These are phyloP conservation scores for Gossypium schwendimanii DNA, from an alignment of 441 rosid genomes.

Conservation along the genomic window DNA sequence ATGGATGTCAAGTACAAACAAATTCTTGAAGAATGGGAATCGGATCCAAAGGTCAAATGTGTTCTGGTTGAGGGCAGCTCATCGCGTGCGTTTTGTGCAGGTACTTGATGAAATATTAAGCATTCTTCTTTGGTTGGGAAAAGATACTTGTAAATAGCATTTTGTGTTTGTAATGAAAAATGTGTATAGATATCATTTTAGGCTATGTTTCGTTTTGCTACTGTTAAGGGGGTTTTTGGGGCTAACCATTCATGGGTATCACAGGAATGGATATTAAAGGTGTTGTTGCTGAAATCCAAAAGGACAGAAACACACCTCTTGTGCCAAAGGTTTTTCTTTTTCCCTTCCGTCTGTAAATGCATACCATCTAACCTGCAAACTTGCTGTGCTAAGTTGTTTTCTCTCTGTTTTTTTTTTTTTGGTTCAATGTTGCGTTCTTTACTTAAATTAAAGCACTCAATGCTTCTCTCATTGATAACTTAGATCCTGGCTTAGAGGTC, in stretches of 20 bases:
- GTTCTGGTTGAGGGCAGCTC: constrained; percentile 69
- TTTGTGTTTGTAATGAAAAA: background rate
- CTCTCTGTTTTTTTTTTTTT: background rate
- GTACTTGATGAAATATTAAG: constrained; percentile 23
- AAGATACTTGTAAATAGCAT: background rate
- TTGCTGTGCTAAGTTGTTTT: background rate
- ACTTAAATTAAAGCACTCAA: too few relatives aligned
- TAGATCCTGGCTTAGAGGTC: too few relatives aligned
- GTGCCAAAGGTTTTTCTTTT: constrained; percentile 62
- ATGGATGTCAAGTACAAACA: constrained; percentile 71
- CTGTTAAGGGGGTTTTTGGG: constrained; percentile 18
- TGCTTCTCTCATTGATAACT: too few relatives aligned
- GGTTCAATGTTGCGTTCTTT: background rate
- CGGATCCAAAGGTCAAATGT: constrained; percentile 71
- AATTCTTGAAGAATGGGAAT: constrained; percentile 83
- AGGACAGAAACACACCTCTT: constrained; percentile 72
- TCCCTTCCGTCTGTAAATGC: background rate
- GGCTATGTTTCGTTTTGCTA: background rate
- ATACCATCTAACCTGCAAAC: background rate
- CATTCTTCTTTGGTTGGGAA: background rate
- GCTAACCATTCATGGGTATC: constrained; percentile 32
- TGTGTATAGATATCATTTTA: background rate
- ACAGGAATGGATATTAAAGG: constrained; percentile 98
- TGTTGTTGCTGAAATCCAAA: constrained; percentile 77
- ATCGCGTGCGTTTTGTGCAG: constrained; percentile 76